A percentile compares a stretch with the other conserved stretches of the same genome.
phyloP scores from a whole-genome alignment of 257 asterid genomes.

The Solanum paucissectum region DNA sequence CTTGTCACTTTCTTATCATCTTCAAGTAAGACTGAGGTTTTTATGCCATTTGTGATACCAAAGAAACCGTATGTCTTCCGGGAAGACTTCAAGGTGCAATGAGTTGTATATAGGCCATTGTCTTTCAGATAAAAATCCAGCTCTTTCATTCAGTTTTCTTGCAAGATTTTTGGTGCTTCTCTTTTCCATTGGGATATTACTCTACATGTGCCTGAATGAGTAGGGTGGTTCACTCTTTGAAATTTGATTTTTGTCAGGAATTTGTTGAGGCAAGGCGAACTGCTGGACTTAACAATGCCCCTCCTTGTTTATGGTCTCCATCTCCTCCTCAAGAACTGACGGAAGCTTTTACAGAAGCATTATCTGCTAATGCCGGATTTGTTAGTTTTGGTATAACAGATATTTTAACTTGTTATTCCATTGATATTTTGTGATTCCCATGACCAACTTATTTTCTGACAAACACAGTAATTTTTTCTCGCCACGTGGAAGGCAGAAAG shows the following conservation, averaged over 20 bases:
- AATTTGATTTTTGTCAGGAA: conserved; percentile 40
- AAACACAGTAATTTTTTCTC: conserved; percentile 68
- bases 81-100: not conserved
- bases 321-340: conserved; percentile 78
- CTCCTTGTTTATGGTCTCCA: conserved; percentile 86
- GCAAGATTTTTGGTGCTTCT: not conserved
- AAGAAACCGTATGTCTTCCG: not conserved
- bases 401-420: not conserved
- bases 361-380: conserved; percentile 86
- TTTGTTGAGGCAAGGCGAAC: conserved; percentile 88
- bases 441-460: conserved; percentile 5
- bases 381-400: conserved; percentile 71
- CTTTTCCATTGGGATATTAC: not conserved
- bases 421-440: not conserved
- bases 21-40: not conserved
- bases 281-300: conserved; percentile 85
- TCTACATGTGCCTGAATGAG: not conserved
- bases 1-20: not conserved
- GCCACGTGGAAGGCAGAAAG: conserved; percentile 89
- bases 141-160: not conserved
- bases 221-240: not conserved
- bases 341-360: conserved; percentile 54
- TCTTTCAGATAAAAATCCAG: not conserved
- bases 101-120: not conserved
- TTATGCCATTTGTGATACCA: not conserved